These are phyloP conservation scores for Neopestalotiopsis sp. DNA, from an alignment of 2,329 filamentous ascomycete genomes.

Conservation along the genomic window DNA sequence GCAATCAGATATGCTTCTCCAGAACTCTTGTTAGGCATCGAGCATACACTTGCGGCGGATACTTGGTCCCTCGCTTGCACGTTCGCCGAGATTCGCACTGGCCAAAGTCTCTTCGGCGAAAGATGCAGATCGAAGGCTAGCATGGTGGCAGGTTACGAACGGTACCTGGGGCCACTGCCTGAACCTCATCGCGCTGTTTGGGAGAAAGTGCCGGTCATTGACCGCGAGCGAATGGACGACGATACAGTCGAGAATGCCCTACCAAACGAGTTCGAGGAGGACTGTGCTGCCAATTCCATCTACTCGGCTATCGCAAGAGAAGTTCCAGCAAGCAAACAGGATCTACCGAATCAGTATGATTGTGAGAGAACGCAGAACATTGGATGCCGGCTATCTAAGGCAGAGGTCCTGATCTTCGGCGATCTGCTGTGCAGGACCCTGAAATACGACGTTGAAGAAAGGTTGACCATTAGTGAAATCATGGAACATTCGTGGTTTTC, in stretches of 20 bases:
- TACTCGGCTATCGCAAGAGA: not conserved
- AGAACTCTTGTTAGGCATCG: not conserved
- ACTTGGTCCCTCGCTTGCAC: slow-evolving; percentile 4
- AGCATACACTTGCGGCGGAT: not conserved
- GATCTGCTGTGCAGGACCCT: slow-evolving; percentile 14
- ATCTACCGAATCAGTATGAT: not conserved
- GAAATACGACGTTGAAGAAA: slow-evolving; percentile 6
- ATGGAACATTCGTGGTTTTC: slow-evolving; percentile 16
- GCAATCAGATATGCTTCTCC: not conserved
- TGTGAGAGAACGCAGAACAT: no score
- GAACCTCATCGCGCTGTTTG: not conserved
- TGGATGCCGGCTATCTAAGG: not conserved
- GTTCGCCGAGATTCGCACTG: not conserved
- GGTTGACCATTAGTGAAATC: slow-evolving; percentile 7
- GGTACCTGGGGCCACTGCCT: not conserved
- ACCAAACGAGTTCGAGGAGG: not conserved
- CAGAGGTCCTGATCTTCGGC: slow-evolving; percentile 11
- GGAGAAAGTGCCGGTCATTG: not conserved
- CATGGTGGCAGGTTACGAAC: not conserved
- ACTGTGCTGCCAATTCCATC: not conserved
- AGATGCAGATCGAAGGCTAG: not conserved
- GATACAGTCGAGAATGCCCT: not conserved
- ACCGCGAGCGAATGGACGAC: not conserved
- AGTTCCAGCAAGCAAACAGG: no score
- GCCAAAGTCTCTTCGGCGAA: not conserved